Evolutionary conservation across 495 filamentous ascomycete species (phyloP).

Genomic region (Penicillium canescens): DNA sequence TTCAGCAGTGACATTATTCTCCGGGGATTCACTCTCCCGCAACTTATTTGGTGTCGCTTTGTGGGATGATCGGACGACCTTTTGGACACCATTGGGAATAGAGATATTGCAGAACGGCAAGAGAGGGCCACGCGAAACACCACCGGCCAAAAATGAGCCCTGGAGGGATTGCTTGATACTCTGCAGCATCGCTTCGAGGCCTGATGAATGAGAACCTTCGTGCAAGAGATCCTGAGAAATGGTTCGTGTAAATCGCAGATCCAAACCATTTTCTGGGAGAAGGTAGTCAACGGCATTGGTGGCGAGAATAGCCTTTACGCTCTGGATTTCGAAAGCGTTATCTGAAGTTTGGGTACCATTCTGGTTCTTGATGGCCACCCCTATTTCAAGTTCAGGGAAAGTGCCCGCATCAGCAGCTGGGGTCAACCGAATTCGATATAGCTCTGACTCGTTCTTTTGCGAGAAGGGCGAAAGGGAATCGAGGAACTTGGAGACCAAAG

Average conservation of each 20-base stretch:
- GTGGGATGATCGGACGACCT: neutral
- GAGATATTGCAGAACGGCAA: constrained; percentile 32
- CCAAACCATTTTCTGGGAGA: constrained; percentile 40
- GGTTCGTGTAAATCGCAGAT: constrained; percentile 44
- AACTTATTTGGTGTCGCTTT: neutral
- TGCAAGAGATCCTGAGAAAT: constrained; percentile 27
- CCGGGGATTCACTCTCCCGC: neutral
- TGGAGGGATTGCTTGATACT: constrained; percentile 21
- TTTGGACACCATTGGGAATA: constrained; percentile 22
- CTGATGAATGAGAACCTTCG: constrained; percentile 1
- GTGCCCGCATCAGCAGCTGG: constrained; percentile 26
- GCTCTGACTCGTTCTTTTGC: constrained; percentile 4
- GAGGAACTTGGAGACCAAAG: constrained; percentile 30
- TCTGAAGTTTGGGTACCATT: neutral
- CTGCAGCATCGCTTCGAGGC: constrained; percentile 11
- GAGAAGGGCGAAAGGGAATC: constrained; percentile 18
- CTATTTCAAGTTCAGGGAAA: constrained; percentile 39
- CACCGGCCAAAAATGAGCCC: constrained; percentile 12
- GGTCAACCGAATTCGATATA: constrained; percentile 32
- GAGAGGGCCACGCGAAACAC: neutral
- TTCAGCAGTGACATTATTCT: constrained; percentile 19
- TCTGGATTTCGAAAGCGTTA: constrained; percentile 19
- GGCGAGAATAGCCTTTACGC: constrained; percentile 29
- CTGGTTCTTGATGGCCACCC: constrained; percentile 15
- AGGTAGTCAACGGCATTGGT: constrained; percentile 42